phyloP scores from a whole-genome alignment of 805 yeast species.

The Candida easanensis region DNA sequence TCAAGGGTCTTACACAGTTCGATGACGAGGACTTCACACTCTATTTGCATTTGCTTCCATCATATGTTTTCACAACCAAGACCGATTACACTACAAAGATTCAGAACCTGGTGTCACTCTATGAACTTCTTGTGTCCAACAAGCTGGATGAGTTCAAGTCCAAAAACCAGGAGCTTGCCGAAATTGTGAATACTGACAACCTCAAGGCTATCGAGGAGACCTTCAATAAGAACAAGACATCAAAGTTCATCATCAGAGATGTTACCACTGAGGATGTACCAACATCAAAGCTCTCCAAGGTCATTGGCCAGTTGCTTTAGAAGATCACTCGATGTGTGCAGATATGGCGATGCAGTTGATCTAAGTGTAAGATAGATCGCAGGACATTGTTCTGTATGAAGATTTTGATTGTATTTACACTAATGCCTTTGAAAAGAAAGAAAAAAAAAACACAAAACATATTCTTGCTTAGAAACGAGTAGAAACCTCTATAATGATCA shows the following conservation, averaged over 20 bases:
- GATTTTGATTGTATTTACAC: neutral
- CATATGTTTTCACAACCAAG: constrained; percentile 30
- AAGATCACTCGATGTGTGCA: neutral
- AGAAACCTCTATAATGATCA: too few species aligned
- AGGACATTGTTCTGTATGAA: too few species aligned
- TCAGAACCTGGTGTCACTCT: constrained; percentile 23
- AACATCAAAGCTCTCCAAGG: constrained; percentile 24
- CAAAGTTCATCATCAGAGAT: constrained; percentile 22
- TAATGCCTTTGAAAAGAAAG: neutral
- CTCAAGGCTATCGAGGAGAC: constrained; percentile 18
- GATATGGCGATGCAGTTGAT: too few species aligned
- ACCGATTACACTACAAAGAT: constrained; percentile 26
- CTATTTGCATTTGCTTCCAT: constrained; percentile 43
- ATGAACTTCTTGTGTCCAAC: constrained; percentile 24
- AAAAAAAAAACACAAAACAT: too few species aligned
- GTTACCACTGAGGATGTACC: constrained; percentile 25
- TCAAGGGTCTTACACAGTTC: constrained; percentile 41
- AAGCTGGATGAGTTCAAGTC: constrained; percentile 20
- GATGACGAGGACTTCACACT: constrained; percentile 41
- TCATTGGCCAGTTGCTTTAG: constrained; percentile 18
- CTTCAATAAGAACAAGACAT: constrained; percentile 19
- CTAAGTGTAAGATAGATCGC: too few species aligned
- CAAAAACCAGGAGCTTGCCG: constrained; percentile 22
- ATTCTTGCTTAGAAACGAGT: too few species aligned
- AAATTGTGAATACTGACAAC: constrained; percentile 18